phyloP scores from a whole-genome alignment of 2,329 filamentous ascomycete genomes.

The Arthrobotrys entomopaga region DNA sequence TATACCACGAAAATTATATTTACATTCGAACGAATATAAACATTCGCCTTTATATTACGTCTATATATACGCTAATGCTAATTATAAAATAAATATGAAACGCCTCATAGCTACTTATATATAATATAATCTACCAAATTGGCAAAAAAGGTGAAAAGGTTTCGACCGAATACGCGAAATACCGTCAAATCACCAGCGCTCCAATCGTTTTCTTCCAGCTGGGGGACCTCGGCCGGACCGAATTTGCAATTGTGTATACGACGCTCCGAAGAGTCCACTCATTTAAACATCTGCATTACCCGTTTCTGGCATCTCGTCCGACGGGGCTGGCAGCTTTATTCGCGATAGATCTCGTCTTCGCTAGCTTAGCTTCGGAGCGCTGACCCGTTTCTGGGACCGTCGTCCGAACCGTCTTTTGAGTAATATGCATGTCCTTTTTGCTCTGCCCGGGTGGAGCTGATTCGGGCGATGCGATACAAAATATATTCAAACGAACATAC shows the following conservation, averaged over 20 bases:
- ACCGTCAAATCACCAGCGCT: too few relatives aligned
- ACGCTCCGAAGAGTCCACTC: not conserved
- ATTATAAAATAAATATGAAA: too few relatives aligned
- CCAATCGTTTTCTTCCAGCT: not conserved
- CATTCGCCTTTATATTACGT: too few relatives aligned
- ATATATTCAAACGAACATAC: not conserved
- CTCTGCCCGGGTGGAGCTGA: not conserved
- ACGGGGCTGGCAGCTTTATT: slow-evolving; percentile 1
- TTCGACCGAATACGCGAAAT: too few relatives aligned
- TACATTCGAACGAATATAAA: too few relatives aligned
- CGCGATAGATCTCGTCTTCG: not conserved
- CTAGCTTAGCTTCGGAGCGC: slow-evolving; percentile 9
- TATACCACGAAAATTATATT: too few relatives aligned
- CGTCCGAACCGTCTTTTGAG: not conserved
- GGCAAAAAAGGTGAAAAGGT: too few relatives aligned
- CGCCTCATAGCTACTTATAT: too few relatives aligned
- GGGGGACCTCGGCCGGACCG: slow-evolving; percentile 35
- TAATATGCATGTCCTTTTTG: not conserved
- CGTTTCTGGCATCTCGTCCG: slow-evolving; percentile 39
- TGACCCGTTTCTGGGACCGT: slow-evolving; percentile 14
- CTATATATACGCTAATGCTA: too few relatives aligned
- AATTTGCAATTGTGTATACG: slow-evolving; percentile 4
- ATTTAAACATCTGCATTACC: slow-evolving; percentile 20
- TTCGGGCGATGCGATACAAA: not conserved
- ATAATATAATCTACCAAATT: too few relatives aligned